Evolutionary conservation across 148 eudicot genomes (phyloP).

Genomic region (Bassia scoparia): DNA sequence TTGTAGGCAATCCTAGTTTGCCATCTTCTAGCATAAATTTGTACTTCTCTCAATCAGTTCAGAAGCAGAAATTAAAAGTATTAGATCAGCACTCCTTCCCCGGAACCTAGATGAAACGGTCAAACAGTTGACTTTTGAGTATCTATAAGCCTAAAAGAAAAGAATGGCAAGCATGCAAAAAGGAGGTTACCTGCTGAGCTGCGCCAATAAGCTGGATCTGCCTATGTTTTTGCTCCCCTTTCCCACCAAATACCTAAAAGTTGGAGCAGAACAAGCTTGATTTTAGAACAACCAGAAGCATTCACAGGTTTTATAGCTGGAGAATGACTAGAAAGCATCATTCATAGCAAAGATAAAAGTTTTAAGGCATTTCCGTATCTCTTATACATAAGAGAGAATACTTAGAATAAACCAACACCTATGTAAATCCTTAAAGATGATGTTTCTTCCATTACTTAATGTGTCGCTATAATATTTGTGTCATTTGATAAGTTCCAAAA

Average conservation of each 20-base stretch:
- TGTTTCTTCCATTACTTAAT: not conserved
- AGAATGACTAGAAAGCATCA: not conserved
- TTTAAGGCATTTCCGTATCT: too few species aligned
- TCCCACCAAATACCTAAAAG: conserved; percentile 77
- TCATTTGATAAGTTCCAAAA: not conserved
- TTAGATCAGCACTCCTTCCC: not conserved
- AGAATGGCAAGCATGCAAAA: not conserved
- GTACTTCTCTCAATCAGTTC: not conserved
- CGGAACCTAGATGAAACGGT: not conserved
- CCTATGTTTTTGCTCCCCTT: conserved; percentile 79
- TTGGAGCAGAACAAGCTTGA: not conserved
- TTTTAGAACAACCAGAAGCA: not conserved
- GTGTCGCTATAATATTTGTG: not conserved
- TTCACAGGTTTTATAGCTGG: not conserved
- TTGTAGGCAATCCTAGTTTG: not conserved
- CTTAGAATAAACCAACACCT: not conserved
- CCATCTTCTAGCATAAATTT: not conserved
- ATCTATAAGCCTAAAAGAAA: not conserved
- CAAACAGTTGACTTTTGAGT: not conserved
- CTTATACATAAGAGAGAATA: not conserved
- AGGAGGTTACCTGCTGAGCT: conserved; percentile 58
- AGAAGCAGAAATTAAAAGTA: not conserved
- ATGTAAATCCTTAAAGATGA: not conserved
- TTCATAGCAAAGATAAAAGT: not conserved
- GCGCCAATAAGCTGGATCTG: conserved; percentile 84